phyloP scores from a whole-genome alignment of 495 filamentous ascomycete species.

The Pseudotulostoma volvatum region DNA sequence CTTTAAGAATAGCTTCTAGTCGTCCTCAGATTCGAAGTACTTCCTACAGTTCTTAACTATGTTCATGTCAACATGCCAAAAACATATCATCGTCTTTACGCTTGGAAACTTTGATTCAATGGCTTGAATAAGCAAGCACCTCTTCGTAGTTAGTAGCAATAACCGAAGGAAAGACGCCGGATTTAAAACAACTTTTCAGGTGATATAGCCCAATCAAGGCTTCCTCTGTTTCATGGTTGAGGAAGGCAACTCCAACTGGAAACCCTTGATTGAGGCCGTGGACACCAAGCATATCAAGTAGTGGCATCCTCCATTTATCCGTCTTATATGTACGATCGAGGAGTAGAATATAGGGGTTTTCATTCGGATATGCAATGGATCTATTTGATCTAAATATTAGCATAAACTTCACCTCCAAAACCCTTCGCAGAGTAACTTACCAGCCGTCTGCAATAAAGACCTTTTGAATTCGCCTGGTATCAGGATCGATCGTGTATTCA shows the following conservation, averaged over 20 bases:
- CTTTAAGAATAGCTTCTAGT: not conserved
- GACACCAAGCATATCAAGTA: conserved; percentile 4
- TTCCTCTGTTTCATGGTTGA: not conserved
- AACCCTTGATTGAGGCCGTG: not conserved
- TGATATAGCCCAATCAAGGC: not conserved
- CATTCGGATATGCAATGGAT: not conserved
- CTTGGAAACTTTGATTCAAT: not conserved
- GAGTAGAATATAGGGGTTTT: conserved; percentile 5
- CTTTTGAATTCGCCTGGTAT: too few species aligned
- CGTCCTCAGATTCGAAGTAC: not conserved
- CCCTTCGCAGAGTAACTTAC: too few species aligned
- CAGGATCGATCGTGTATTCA: too few species aligned
- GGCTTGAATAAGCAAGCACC: not conserved
- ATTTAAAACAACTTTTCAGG: not conserved
- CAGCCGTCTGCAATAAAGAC: too few species aligned
- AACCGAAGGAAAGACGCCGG: not conserved
- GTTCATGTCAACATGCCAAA: not conserved
- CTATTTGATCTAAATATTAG: too few species aligned
- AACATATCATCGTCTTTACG: not conserved
- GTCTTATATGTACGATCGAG: conserved; percentile 9
- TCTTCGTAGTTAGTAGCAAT: not conserved
- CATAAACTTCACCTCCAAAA: too few species aligned
- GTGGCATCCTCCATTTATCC: conserved; percentile 5
- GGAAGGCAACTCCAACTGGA: not conserved
- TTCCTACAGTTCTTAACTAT: not conserved